Base-by-base conservation (phyloP, 2,329 filamentous ascomycete species). In the Fusarium sororula region DNA sequence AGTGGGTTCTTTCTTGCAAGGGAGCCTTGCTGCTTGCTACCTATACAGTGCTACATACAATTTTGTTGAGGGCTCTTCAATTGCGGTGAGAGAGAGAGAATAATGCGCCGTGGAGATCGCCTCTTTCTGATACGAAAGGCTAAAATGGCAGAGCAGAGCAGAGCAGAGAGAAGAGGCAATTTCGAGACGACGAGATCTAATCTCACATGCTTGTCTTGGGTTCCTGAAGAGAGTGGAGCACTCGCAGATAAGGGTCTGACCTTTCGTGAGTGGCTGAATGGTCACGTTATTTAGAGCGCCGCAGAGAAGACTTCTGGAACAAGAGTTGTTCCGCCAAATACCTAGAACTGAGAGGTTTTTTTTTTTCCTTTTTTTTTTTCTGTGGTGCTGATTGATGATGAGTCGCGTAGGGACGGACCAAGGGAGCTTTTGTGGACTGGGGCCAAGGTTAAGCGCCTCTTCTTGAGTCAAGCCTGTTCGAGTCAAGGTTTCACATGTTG, bases 271-370 rank as follows among this genome's bases (percentile, higher is more conserved):
- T 71, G 66, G 65, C 55, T 67, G 53, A 28, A 28, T 54, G 58
- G 58, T 68, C 73, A 75, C 73, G 70, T 69, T 75, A 58, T 62
- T 70, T 41, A 62, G 66, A 38, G 9, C 32, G 50, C 50, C n/a
- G 32, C n/a, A 45, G 11, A 45, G 32, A 55, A 63, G 15, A 35
- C 24, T 61, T 67, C 69, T 69, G 72, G 71, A 74, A 60, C 51
- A 70, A 67, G 50, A 50, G 42, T 65, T 63, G 57, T 53, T 65
- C 57, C 57, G 57, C 37, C 4, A 41, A 7, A 30, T 14, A 35
- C 32, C 32, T 35, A 35, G 20, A 32, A 20, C 6, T 42, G 47
- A 37, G 67, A 50, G 35, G 7, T 17, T 28, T 56, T 55, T 59
- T 51, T 61, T 26, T 26, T 38, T 7, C 1, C 22, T 45, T 15